A percentile compares a stretch with the other conserved stretches of the same genome.
phyloP scores from a whole-genome alignment of 345 rosid genomes.

The Punica granatum region DNA sequence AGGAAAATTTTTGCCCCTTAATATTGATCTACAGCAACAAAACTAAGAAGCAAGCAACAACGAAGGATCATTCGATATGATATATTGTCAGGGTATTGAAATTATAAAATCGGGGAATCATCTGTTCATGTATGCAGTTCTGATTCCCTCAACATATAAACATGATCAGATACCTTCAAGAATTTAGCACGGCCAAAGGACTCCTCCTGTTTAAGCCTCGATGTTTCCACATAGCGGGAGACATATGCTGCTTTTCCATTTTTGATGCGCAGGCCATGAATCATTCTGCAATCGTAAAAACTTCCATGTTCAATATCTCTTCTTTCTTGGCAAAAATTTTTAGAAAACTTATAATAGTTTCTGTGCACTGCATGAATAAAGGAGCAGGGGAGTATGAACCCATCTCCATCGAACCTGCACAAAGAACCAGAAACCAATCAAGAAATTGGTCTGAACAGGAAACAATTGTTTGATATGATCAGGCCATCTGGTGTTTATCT shows the following conservation, averaged over 20 bases:
- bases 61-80: no score
- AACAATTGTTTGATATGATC: no score
- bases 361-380: neutral
- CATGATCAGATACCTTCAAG: conserved; percentile 50
- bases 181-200: conserved; percentile 69
- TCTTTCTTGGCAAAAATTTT: no score
- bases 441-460: conserved; percentile 42
- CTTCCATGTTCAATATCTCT: neutral
- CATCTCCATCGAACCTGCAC: conserved; percentile 99
- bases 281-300: conserved; percentile 48
- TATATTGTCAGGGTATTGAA: no score
- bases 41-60: no score
- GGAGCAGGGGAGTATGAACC: conserved; percentile 38
- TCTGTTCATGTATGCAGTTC: no score
- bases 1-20: no score
- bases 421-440: neutral
- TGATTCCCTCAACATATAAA: neutral
- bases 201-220: conserved; percentile 79
- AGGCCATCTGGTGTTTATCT: no score
- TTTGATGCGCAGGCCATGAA: conserved; percentile 82
- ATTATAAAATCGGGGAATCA: no score
- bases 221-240: conserved; percentile 68
- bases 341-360: no score
- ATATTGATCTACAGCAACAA: no score
- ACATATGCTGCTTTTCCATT: conserved; percentile 85